These are phyloP conservation scores for Magnaporthiopsis rhizophila DNA, from an alignment of 2,329 filamentous ascomycete species.

Conservation along the genomic window DNA sequence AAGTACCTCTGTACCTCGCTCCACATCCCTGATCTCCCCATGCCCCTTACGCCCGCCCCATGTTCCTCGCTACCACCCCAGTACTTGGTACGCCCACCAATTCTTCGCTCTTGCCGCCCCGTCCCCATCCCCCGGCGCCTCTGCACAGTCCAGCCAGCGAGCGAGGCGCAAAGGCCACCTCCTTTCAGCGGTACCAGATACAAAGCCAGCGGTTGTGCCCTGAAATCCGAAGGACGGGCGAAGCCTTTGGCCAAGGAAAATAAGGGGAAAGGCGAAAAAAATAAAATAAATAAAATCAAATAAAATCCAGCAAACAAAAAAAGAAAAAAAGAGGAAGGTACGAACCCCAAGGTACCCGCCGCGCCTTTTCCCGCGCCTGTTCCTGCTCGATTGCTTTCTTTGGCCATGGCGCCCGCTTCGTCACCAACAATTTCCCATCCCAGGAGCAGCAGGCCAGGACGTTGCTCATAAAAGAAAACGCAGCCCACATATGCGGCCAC, in stretches of 20 bases:
- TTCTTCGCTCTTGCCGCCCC: slow-evolving; percentile 1
- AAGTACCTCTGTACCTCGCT: not conserved
- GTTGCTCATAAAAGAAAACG: slow-evolving; percentile 13
- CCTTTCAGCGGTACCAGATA: not conserved
- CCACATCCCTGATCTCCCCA: not conserved
- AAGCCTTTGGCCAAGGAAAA: not conserved
- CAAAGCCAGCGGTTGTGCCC: not conserved
- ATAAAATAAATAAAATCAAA: not conserved
- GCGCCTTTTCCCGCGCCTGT: not conserved
- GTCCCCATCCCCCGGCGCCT: not conserved
- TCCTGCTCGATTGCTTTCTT: slow-evolving; percentile 3
- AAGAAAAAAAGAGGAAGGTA: not conserved
- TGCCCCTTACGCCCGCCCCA: not conserved
- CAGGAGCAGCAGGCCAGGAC: slow-evolving; percentile 11
- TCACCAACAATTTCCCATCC: slow-evolving; percentile 19
- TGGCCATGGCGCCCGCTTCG: slow-evolving; percentile 14
- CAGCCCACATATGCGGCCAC: slow-evolving; percentile 5
- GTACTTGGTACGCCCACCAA: not conserved
- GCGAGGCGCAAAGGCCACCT: not conserved
- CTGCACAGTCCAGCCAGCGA: not conserved
- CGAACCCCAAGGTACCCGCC: not conserved
- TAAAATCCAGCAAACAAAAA: not conserved
- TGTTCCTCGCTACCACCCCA: not conserved
- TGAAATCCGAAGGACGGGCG: not conserved
- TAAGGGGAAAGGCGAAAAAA: not conserved